Base-by-base conservation (phyloP, 441 rosid genomes). In the Pelargonium cotyledonis region DNA sequence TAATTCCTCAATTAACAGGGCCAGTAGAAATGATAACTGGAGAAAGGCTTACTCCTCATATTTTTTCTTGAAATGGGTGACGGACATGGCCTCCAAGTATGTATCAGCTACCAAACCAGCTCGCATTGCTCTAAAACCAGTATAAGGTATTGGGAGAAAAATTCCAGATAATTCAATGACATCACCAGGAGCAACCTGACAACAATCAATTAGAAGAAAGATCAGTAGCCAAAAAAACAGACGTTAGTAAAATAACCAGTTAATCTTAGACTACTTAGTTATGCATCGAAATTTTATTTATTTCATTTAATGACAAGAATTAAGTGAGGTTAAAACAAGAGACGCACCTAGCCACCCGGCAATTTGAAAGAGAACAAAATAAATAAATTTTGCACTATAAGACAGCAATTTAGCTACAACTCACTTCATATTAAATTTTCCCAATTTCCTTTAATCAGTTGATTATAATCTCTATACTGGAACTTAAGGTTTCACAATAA, bases 31-130 rank as follows among this genome's bases (percentile, higher is more conserved):
- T 62, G 43, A 62, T 6, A 31, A 62, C 65, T 62, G 2, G 68
- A 58, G 69, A 78, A 68, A 11, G 60, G 69, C 93, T 88, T 85
- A 95, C 99, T 95, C 95, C 68, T 95, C 99, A 66, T 95, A 95
- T 92, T 84, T 90, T 78, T 88, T 95, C 95, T 92, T 92, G 86
- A 89, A 92, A 77, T 95, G 96, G 73, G 84, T 84, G 67, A 92
- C 92, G 65, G 97, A 83, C 89, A 90, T 92, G 73, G 87, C 95
- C 81, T 95, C 98, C 82, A 95, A 82, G 75, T 86, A 95, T 18
- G 98, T 92, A 79, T 92, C 98, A n/a, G 98, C 98, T 75, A 95
- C 96, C 80, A 92, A 86, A 64, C 99, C 98, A 79, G 99, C 99
- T 74, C 94, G 95, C 77, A 95, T 78, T 75, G 96, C 98, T 84